Conservation (phyloP, 1,139 yeast genomes). For the Geotrichum restrictum region DNA sequence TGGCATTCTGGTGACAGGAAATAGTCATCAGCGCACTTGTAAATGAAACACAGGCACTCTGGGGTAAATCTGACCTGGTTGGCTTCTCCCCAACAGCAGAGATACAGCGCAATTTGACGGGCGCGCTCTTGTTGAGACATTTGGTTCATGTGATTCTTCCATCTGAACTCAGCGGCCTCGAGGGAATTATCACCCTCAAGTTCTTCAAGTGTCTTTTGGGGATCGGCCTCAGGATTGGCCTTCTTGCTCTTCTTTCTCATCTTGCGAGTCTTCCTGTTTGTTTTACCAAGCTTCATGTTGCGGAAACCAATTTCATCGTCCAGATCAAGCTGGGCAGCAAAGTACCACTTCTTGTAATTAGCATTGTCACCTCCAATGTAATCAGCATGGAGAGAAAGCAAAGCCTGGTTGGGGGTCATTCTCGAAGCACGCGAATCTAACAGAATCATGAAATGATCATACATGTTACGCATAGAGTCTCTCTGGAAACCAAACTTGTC, state of each 20-base stretch:
- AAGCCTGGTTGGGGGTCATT: slow-evolving; percentile 94
- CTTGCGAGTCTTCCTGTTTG: slow-evolving; percentile 52
- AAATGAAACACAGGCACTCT: slow-evolving; percentile 87
- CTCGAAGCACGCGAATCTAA: slow-evolving; percentile 94
- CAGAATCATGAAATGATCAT: slow-evolving; percentile 89
- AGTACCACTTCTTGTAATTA: slow-evolving; percentile 92
- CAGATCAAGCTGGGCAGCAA: slow-evolving; percentile 84
- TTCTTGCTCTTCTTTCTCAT: slow-evolving; percentile 60
- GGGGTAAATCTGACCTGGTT: slow-evolving; percentile 95
- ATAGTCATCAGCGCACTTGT: slow-evolving; percentile 89
- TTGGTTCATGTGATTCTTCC: slow-evolving; percentile 74
- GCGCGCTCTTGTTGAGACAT: slow-evolving; percentile 74
- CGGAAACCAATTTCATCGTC: slow-evolving; percentile 79
- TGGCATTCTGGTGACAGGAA: slow-evolving; percentile 84
- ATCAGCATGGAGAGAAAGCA: slow-evolving; percentile 89
- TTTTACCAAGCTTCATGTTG: slow-evolving; percentile 74
- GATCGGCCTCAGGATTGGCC: slow-evolving; percentile 45
- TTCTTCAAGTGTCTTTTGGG: slow-evolving; percentile 64
- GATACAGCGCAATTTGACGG: slow-evolving; percentile 82
- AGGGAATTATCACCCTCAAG: slow-evolving; percentile 81
- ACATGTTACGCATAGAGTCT: slow-evolving; percentile 95
- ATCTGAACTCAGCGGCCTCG: slow-evolving; percentile 78
- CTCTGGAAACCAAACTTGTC: slow-evolving; percentile 96
- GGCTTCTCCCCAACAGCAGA: slow-evolving; percentile 97
- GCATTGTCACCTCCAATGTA: slow-evolving; percentile 94